Percentiles rank a stretch among this genome's conserved stretches.
phyloP scores from a whole-genome alignment of 2,329 filamentous ascomycete species.

The Xylaria sp. region DNA sequence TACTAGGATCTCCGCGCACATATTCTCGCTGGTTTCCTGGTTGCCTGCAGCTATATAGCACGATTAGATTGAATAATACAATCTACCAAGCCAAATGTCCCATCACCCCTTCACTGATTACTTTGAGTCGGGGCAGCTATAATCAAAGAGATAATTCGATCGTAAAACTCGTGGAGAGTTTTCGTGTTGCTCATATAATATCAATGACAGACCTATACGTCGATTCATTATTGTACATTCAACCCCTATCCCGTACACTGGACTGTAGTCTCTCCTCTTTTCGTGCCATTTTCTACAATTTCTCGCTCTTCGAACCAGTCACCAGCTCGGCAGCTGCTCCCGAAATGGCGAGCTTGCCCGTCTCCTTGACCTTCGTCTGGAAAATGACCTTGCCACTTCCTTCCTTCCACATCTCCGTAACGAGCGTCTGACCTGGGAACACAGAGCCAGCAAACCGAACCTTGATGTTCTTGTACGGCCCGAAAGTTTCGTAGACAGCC shows the following conservation, averaged over 20 bases:
- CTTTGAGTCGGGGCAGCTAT: neutral
- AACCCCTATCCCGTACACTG: constrained; percentile 5
- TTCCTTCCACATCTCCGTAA: constrained; percentile 96
- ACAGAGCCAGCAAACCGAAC: constrained; percentile 90
- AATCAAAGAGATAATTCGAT: neutral
- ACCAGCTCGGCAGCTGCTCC: constrained; percentile 81
- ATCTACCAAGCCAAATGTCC: no score
- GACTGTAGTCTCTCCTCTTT: constrained; percentile 4
- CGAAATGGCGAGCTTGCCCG: constrained; percentile 86
- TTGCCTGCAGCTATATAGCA: no score
- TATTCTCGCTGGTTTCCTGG: no score
- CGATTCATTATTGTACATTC: constrained; percentile 11
- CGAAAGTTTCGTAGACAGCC: constrained; percentile 86
- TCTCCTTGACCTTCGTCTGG: constrained; percentile 91
- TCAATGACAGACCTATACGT: constrained; percentile 1
- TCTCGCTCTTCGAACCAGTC: constrained; percentile 46
- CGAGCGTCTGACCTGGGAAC: constrained; percentile 86
- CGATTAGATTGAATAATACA: no score
- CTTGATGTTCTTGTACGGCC: constrained; percentile 89
- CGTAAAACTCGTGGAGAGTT: neutral
- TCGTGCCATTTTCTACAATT: constrained; percentile 41
- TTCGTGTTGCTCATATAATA: neutral
- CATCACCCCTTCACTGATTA: no score
- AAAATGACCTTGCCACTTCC: constrained; percentile 75
- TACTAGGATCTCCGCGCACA: neutral